These are phyloP conservation scores for Colletotrichum sp. DNA, from an alignment of 2,329 filamentous ascomycete species.

Conservation along the genomic window DNA sequence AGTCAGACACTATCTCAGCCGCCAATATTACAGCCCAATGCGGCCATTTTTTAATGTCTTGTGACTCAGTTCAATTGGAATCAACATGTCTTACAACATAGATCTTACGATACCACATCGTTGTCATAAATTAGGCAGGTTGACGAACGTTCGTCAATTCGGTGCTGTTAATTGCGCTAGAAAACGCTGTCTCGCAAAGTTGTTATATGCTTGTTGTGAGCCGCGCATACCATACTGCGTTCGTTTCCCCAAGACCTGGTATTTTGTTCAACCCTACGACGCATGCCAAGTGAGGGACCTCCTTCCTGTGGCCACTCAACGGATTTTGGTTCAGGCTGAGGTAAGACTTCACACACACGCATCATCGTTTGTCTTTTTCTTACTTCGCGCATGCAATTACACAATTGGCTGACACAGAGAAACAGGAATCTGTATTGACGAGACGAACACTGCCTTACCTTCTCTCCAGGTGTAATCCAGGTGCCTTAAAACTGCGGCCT, in stretches of 20 bases:
- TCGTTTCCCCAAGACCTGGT: background rate
- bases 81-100: background rate
- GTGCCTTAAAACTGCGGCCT: background rate
- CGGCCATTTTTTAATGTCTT: background rate
- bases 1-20: background rate
- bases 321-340: background rate
- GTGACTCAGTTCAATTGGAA: background rate
- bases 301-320: background rate
- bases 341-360: background rate
- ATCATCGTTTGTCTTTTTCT: background rate
- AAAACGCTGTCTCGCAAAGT: background rate
- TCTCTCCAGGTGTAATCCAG: background rate
- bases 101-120: background rate
- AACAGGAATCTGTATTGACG: too few species aligned
- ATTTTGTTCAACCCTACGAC: background rate
- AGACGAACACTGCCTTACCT: background rate
- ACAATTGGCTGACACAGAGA: background rate
- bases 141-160: background rate
- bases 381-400: background rate
- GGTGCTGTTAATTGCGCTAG: background rate
- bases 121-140: background rate
- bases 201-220: background rate
- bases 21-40: background rate
- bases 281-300: background rate
- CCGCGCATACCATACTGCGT: background rate